Conservation (phyloP, 192 early-diverging fungal genomes). For the Backusella psychrophila region DNA sequence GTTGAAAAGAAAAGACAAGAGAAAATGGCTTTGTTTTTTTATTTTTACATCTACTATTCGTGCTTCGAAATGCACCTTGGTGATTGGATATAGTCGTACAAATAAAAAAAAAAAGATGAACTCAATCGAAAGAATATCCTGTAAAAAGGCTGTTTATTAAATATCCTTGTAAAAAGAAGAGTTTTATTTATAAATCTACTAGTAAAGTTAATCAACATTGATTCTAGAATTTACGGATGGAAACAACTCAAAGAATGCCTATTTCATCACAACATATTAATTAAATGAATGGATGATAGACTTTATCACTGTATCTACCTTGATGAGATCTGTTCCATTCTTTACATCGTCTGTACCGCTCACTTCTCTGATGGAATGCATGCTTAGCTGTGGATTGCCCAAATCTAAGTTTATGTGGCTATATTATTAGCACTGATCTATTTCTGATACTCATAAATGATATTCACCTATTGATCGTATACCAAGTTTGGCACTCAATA, state of each 20-base stretch:
- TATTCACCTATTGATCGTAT: slow-evolving; percentile 86
- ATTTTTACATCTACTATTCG: not conserved
- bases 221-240: slow-evolving; percentile 13
- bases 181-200: no score
- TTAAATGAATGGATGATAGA: no score
- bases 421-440: no score
- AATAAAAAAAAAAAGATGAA: no score
- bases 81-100: no score
- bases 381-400: slow-evolving; percentile 93
- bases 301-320: slow-evolving; percentile 38
- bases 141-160: no score
- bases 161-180: no score
- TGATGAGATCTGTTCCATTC: slow-evolving; percentile 83
- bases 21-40: not conserved
- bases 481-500: slow-evolving; percentile 92
- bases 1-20: not conserved
- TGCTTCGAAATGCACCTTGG: no score
- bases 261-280: not conserved
- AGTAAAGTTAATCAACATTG: not conserved
- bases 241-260: slow-evolving; percentile 22
- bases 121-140: no score
- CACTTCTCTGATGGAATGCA: slow-evolving; percentile 97
- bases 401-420: slow-evolving; percentile 58
- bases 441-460: not conserved
- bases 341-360: slow-evolving; percentile 89